Evolutionary conservation across 1,139 yeast genomes (phyloP).

Genomic region (Eremothecium cymbalariae): DNA sequence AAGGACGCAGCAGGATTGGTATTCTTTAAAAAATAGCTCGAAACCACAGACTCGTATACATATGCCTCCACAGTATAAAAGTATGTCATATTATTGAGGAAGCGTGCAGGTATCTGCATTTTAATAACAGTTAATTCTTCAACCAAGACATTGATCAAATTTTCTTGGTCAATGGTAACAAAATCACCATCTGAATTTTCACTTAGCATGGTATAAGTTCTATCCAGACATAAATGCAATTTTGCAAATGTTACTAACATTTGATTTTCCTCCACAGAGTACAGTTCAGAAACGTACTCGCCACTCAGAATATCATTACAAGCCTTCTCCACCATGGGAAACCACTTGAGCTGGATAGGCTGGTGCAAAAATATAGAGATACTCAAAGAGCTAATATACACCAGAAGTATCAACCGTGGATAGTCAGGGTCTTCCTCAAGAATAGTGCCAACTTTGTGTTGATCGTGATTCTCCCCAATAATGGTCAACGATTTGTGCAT

Average conservation of each 20-base stretch:
- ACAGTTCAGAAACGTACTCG: slow-evolving; percentile 30
- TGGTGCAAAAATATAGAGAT: slow-evolving; percentile 31
- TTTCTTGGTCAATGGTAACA: slow-evolving; percentile 5
- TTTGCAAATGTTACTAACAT: slow-evolving; percentile 53
- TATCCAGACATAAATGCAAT: slow-evolving; percentile 54
- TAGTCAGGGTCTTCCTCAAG: slow-evolving; percentile 19
- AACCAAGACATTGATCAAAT: slow-evolving; percentile 7
- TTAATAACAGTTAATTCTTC: slow-evolving; percentile 18
- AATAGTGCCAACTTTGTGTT: slow-evolving; percentile 1
- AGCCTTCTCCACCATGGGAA: slow-evolving; percentile 17
- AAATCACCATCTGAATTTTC: slow-evolving; percentile 25
- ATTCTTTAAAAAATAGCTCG: slow-evolving; percentile 13
- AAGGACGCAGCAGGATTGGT: slow-evolving; percentile 11
- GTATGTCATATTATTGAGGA: slow-evolving; percentile 42
- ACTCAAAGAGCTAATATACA: slow-evolving; percentile 33
- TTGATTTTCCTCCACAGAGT: slow-evolving; percentile 30
- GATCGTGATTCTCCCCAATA: slow-evolving; percentile 1
- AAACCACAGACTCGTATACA: slow-evolving; percentile 44
- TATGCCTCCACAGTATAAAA: slow-evolving; percentile 65
- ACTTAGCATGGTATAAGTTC: slow-evolving; percentile 46
- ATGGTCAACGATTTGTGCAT: slow-evolving; percentile 2
- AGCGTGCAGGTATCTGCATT: slow-evolving; percentile 33
- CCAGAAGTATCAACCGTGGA: slow-evolving; percentile 29
- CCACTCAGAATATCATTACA: slow-evolving; percentile 17
- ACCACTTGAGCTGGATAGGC: slow-evolving; percentile 30